Evolutionary conservation across 108 stramenopile species (phyloP), one percentile per base, ranked within the genome.

Genomic region (Fragilaria radians): DNA sequence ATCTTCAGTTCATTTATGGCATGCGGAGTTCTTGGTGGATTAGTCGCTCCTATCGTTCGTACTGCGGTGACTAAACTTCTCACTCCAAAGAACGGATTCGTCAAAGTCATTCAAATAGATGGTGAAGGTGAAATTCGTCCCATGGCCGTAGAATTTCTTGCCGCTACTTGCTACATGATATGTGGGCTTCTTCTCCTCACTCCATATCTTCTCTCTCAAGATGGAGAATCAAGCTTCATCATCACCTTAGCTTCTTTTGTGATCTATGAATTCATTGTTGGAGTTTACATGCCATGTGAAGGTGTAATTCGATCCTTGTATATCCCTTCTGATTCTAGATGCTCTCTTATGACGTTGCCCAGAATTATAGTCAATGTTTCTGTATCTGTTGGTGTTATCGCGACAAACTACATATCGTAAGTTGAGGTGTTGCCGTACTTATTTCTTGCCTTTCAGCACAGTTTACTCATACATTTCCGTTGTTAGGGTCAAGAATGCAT

Each of bases 1-100:
- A 77, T 91, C 46, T 91, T 91, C 70, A 80, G 84, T 7, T 60
- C 77, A 0, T 91, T 79, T 65, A 91, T 91, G 90, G 73, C 83
- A 9, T 76, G 77, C 34, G 78, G 86, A 46, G 83, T 87, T 22
- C 25, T 83, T 29, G 90, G 90, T 22, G 86, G 86, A 27, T 54
- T 83, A 5, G 55, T 48, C n/a, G 77, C 76, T 11, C 66, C 82
- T 0, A 31, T 9, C 23, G 47, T 79, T 18, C 52, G 82, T 17
- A 52, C 54, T 42, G 28, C 49, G 24, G 62, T 72, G 0, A 67
- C 78, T 4, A 5, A 46, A 2, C 25, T 79, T 5, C 24, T 78
- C 25, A 52, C 65, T 9, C 72, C 73, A 14, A 42, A 66, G n/a
- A 67, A 57, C 5, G 50, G 69, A 32, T 62, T 59, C 3, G 34